Base-by-base conservation (phyloP, 306 rosid genomes). In the Castanospermum australe region DNA sequence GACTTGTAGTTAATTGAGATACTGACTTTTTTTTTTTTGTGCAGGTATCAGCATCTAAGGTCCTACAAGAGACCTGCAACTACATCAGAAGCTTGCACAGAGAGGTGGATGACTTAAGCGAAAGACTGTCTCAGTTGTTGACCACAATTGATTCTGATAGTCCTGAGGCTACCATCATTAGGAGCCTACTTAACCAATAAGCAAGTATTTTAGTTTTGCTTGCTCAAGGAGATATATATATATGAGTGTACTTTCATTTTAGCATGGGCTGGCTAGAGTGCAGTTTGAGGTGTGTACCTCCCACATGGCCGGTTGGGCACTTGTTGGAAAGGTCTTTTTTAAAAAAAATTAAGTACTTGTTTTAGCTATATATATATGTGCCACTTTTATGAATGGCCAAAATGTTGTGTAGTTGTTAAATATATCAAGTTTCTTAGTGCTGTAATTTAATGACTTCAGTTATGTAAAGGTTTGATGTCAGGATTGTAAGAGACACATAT, bases 41-140 rank as follows among this genome's bases (percentile, higher is more conserved):
- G 83, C 82, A 95, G 99, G 99, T 91, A 63, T 89, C 99, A 70
- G 99, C 99, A 32, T 88, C 99, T 1, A 95, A 95, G 95, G 98
- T 95, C 84, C 98, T 95, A 82, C 99, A 95, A 73, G 99, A 95
- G 84, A 95, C 99, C 73, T 95, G 99, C 86, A 92, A 92, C 88
- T 93, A 95, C 86, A 95, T 95, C 44, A 90, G 96, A 86, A 91
- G 73, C 84, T 85, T 95, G 72, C 96, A 93, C 89, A 86, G 86
- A 77, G 99, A 95, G 32, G 99, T 95, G 41, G 97, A 93, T 82
- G 99, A 91, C 71, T 82, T 95, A 30, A 95, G 99, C 52, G 93
- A 95, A 86, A 73, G 99, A n/a, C 79, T 95, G 70, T 91, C 97
- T 62, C 99, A 95, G 75, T 87, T 95, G 45, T 86, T 95, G 88